A percentile compares a stretch with the other conserved stretches of the same genome.
Evolutionary conservation across 1,139 yeast species (phyloP).

Genomic region (Saccharomyces hybrid): DNA sequence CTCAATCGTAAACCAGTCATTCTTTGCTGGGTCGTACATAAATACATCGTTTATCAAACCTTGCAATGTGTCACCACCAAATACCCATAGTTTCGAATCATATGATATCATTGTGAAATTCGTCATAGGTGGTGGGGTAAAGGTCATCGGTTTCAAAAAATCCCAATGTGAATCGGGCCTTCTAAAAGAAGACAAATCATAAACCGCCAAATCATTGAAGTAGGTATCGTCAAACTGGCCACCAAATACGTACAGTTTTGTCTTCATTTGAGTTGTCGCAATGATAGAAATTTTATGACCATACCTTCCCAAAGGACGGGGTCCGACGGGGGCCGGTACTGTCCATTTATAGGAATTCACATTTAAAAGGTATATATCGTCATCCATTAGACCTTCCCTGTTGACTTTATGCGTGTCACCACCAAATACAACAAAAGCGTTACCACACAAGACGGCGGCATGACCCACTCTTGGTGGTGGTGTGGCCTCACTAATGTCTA

Average conservation of each 20-base stretch:
- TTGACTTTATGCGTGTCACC: constrained; percentile 92
- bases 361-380: constrained; percentile 80
- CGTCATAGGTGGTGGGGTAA: constrained; percentile 81
- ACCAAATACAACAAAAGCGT: constrained; percentile 90
- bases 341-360: constrained; percentile 89
- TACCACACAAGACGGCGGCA: constrained; percentile 84
- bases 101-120: constrained; percentile 84
- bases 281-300: constrained; percentile 74
- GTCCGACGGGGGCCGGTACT: constrained; percentile 72
- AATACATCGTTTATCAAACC: constrained; percentile 72
- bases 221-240: constrained; percentile 89
- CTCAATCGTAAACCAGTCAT: constrained; percentile 48
- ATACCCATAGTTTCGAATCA: constrained; percentile 76
- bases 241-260: constrained; percentile 80
- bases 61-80: constrained; percentile 85
- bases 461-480: constrained; percentile 98
- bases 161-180: constrained; percentile 84
- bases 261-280: constrained; percentile 55
- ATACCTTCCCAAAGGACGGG: constrained; percentile 84
- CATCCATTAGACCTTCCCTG: constrained; percentile 72
- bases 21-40: constrained; percentile 66
- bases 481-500: constrained; percentile 61
- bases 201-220: constrained; percentile 76
- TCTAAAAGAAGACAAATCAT: constrained; percentile 83
- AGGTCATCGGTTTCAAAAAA: constrained; percentile 47